Evolutionary conservation across 495 filamentous ascomycete genomes (phyloP), one percentile per base, ranked within the genome.

Genomic region (Hypoxylon subgilvum): DNA sequence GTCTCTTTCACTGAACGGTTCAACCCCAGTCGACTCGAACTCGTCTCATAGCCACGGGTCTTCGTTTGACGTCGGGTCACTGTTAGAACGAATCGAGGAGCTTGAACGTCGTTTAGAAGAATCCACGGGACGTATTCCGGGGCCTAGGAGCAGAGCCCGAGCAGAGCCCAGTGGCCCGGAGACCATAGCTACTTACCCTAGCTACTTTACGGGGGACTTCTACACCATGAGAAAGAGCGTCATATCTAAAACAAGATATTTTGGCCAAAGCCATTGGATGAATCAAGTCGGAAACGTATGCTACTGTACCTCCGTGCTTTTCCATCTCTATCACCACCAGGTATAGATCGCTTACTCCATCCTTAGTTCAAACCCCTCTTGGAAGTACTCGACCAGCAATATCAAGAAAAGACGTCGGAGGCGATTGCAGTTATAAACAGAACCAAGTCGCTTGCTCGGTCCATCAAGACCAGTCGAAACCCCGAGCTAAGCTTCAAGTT

Each of bases 201-300:
- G 60, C 13, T 63, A 63, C 27, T 42, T 63, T 4, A 30, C 60
- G 2, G 60, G 60, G 6, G 53, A 57, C 4, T 19, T 63, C 2
- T 31, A 63, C 10, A 52, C 60, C 14, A 63, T 63, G 60, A 63
- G 30, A 14, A 63, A 30, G 39, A 57, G 60, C 36, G 60, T 63
- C 30, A 57, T 68, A 17, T 69, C 69, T 30, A 85, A 84, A 61
- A 72, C 76, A 0, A 63, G 80, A 3, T 66, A 83, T 5, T 76
- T 81, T 53, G 81, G 79, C 1, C 75, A 79, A 17, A 83, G 79
- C 52, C 80, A 83, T 58, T 82, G 80, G 82, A 77, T 82, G 52
- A 73, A 77, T 39, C 76, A 75, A 2, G 67, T 75, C 14, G 69
- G 74, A 27, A 63, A 73, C 52, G 84, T 84, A 76, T 51, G 76